Base-by-base conservation (phyloP, 2,329 filamentous ascomycete species). In the Alternaria brassicae region DNA sequence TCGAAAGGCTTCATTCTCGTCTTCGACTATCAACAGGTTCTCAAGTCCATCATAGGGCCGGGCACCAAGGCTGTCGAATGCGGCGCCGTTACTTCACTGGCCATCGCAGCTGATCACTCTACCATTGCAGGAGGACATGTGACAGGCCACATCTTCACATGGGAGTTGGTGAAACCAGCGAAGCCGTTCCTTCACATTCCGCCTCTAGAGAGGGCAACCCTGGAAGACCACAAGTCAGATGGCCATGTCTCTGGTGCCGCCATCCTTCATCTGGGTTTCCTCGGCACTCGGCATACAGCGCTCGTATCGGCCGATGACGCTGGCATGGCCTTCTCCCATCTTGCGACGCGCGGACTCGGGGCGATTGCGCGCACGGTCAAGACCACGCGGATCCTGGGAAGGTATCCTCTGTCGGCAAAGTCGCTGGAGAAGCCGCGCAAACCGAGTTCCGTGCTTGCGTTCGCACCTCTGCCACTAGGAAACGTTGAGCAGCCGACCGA, bases 301-400 rank as follows among this genome's bases (percentile, higher is more conserved):
- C 83, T 99, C 5, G 93, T 98, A 10, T 99, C 95, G 4, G 95
- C 95, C 2, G 93, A 99, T 78, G 91, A 96, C 71, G 88, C 88
- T 48, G 95, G 96, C 19, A 99, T 99, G 96, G 94, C 95, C 0
- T 99, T 99, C 77, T 97, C 95, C 3, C 96, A 99, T 78, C 85
- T 99, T 9, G 96, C 95, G 9, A 96, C 92, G 9, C 86, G 96
- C 69, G 96, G 95, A 2, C 89, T 96, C 36, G 95, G 95, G 3
- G 86, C 93, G 23, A 85, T 99, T 21, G 93, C 90, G 6, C 87
- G 95, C 57, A 89, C 88, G 0, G 91, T 99, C 45, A 97, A 92
- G 79, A 96, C 92, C 0, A 94, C 91, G 2, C 86, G 96, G 60
- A 93, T 99, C 61, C 81, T 99, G 6, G 95, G 96, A 6, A 87